Conservation (phyloP, 208 protist species). For the Hexamita inflata region DNA sequence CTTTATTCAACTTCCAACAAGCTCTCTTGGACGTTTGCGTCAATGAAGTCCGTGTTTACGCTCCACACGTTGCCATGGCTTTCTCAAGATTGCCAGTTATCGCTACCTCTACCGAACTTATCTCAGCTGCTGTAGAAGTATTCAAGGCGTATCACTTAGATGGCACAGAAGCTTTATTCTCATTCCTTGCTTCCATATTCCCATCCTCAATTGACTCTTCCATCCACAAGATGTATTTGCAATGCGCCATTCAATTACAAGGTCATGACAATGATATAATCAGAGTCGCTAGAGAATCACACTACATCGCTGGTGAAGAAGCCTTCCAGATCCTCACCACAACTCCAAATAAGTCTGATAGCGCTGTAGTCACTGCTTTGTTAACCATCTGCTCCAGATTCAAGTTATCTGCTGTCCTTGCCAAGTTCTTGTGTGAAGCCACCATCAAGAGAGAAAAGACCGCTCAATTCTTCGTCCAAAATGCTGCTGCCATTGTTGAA, state of each 20-base stretch:
- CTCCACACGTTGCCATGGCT: constrained; percentile 1
- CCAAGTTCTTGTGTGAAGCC: not conserved
- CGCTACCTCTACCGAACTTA: not conserved
- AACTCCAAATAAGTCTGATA: not conserved
- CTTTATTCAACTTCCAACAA: not conserved
- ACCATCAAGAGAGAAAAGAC: not conserved
- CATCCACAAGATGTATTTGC: not conserved
- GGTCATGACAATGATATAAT: not conserved
- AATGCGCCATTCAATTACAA: not conserved
- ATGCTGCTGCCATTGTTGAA: constrained; percentile 63
- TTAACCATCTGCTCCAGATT: constrained; percentile 1
- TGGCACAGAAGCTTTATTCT: not conserved
- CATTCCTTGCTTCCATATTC: not conserved
- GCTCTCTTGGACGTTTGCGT: not conserved
- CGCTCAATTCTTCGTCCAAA: not conserved
- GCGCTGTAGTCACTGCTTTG: not conserved
- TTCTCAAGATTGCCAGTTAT: not conserved
- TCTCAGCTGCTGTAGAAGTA: not conserved
- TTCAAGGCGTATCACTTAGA: not conserved
- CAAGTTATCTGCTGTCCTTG: not conserved
- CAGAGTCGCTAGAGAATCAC: not conserved
- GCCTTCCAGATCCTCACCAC: not conserved
- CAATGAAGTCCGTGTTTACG: constrained; percentile 8
- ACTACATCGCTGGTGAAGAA: not conserved
- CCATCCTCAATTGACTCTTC: not conserved